Conservation (phyloP, 2,329 filamentous ascomycete species). For the Ophiostoma sp. region DNA sequence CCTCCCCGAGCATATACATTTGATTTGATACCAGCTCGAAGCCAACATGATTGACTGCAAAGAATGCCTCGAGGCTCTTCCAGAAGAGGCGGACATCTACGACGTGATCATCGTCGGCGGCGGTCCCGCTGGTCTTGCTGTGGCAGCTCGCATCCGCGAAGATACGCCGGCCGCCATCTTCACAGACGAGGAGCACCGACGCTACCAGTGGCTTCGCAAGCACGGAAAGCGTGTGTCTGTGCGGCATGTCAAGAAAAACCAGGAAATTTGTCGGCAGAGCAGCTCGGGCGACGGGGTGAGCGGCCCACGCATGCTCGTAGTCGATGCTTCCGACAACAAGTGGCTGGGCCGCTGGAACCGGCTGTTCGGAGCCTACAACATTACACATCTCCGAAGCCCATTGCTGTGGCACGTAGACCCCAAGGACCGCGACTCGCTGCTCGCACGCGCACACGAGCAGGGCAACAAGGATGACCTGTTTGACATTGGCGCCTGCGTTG, state of each 20-base stretch:
- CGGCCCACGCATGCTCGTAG: slow-evolving; percentile 48
- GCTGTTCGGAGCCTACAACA: slow-evolving; percentile 63
- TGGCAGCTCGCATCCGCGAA: slow-evolving; percentile 66
- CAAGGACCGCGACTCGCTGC: slow-evolving; percentile 64
- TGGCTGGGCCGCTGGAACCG: slow-evolving; percentile 70
- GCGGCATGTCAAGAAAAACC: slow-evolving; percentile 45
- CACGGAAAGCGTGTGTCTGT: slow-evolving; percentile 56
- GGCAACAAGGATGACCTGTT: slow-evolving; percentile 58
- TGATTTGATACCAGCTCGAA: background rate
- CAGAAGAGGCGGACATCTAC: background rate
- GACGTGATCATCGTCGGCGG: background rate
- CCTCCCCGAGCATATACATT: background rate
- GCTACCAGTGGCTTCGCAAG: slow-evolving; percentile 72
- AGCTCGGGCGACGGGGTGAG: slow-evolving; percentile 24
- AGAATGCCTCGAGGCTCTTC: background rate
- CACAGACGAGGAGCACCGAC: slow-evolving; percentile 73
- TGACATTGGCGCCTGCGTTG: slow-evolving; percentile 69
- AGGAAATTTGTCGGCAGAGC: slow-evolving; percentile 17
- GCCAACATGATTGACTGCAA: background rate
- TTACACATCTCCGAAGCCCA: slow-evolving; percentile 66
- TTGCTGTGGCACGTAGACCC: slow-evolving; percentile 83
- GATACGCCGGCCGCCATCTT: slow-evolving; percentile 71
- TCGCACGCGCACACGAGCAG: slow-evolving; percentile 61
- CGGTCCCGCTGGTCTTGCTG: slow-evolving; percentile 57
- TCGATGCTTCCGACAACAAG: slow-evolving; percentile 57